Conservation (phyloP, 208 protist genomes). For the Angomonas ambiguus region DNA sequence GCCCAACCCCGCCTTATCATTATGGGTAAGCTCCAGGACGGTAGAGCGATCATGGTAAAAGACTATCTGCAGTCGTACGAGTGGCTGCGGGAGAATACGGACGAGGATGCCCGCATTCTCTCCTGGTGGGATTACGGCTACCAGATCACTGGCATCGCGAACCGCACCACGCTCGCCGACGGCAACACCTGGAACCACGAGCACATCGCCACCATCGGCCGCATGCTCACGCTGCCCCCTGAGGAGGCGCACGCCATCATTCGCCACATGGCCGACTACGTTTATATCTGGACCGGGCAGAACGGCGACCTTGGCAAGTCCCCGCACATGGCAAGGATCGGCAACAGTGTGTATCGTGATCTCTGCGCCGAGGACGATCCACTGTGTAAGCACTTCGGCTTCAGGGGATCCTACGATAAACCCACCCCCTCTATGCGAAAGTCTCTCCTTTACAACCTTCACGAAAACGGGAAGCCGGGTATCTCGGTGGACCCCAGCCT, state of each 20-base stretch:
- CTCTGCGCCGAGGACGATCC: conserved; percentile 62
- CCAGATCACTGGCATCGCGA: conserved; percentile 96
- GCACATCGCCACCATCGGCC: conserved; percentile 97
- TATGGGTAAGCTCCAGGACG: conserved; percentile 14
- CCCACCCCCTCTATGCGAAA: conserved; percentile 44
- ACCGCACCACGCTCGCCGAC: conserved; percentile 95
- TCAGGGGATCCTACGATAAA: conserved; percentile 14
- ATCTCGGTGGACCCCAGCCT: conserved; percentile 18
- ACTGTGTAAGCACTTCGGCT: conserved; percentile 44
- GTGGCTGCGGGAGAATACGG: conserved; percentile 95
- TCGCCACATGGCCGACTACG: conserved; percentile 95
- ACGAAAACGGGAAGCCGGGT: conserved; percentile 9
- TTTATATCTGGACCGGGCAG: conserved; percentile 79
- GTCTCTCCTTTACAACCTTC: conserved; percentile 67
- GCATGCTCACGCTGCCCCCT: conserved; percentile 83
- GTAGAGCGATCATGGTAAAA: conserved; percentile 78
- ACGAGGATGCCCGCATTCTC: conserved; percentile 92
- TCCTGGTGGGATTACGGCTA: conserved; percentile 99
- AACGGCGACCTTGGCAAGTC: conserved; percentile 47
- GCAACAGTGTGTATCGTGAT: conserved; percentile 74
- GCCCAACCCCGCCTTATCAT: conserved; percentile 35
- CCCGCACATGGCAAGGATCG: conserved; percentile 56
- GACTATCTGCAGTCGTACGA: conserved; percentile 97
- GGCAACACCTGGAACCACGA: conserved; percentile 99
- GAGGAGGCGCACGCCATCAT: conserved; percentile 89